These are phyloP conservation scores for Fusarium marasasianum DNA, from an alignment of 2,329 filamentous ascomycete genomes.

Conservation along the genomic window DNA sequence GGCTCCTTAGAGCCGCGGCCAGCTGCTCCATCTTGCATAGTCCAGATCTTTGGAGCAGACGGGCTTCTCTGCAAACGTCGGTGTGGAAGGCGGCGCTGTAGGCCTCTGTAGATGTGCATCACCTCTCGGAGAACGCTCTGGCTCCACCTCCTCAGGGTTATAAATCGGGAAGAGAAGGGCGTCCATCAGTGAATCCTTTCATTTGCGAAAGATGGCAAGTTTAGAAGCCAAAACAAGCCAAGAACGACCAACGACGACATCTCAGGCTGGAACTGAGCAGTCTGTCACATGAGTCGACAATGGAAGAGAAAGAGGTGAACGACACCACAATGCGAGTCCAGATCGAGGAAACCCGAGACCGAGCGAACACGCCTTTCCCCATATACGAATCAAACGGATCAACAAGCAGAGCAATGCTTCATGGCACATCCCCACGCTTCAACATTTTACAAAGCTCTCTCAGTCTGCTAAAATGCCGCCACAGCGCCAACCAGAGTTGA, in stretches of 20 bases:
- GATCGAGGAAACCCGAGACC: neutral
- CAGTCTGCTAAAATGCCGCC: fast-evolving
- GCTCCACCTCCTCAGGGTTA: fast-evolving
- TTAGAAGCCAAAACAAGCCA: neutral
- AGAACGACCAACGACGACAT: neutral
- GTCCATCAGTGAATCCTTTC: fast-evolving
- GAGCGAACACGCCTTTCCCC: neutral
- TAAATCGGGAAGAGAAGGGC: neutral
- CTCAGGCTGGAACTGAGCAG: neutral
- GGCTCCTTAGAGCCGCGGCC: too few species aligned
- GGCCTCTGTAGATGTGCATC: neutral
- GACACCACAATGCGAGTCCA: neutral
- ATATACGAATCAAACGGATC: fast-evolving
- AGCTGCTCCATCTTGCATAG: neutral
- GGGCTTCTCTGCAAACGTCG: fast-evolving
- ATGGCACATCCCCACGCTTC: neutral
- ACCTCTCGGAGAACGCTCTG: neutral
- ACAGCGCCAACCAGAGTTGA: fast-evolving
- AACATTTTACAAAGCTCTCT: neutral
- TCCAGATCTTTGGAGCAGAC: neutral
- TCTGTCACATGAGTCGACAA: fast-evolving
- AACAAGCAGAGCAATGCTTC: neutral
- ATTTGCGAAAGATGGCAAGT: neutral
- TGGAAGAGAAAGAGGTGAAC: neutral
- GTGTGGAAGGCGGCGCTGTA: neutral